Conservation (phyloP, 1,139 yeast genomes). For the Blastobotrys elegans region DNA sequence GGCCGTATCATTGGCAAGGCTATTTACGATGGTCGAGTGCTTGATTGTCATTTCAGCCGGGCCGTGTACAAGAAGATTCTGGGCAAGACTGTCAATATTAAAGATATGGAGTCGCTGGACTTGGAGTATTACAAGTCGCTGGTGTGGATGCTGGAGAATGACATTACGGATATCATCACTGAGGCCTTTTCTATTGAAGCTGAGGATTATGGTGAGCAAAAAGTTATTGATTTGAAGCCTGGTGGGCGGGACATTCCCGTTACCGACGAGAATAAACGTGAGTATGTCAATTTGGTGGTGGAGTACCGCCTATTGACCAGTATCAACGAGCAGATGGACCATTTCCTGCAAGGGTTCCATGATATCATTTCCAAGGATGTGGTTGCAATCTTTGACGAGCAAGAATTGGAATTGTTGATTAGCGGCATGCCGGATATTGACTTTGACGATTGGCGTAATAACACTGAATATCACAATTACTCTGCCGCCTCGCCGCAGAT, state of each 20-base stretch:
- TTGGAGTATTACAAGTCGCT: conserved; percentile 87
- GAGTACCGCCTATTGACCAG: conserved; percentile 82
- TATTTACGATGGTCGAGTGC: conserved; percentile 75
- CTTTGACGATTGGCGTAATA: conserved; percentile 91
- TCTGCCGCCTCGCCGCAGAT: conserved; percentile 81
- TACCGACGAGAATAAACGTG: conserved; percentile 86
- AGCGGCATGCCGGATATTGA: conserved; percentile 96
- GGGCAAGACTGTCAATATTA: conserved; percentile 75
- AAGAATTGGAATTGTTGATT: conserved; percentile 85
- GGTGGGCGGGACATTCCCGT: conserved; percentile 82
- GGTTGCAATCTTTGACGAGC: conserved; percentile 87
- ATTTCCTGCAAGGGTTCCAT: conserved; percentile 77
- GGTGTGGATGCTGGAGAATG: conserved; percentile 96
- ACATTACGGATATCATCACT: conserved; percentile 90
- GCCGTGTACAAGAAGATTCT: conserved; percentile 88
- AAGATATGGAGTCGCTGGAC: conserved; percentile 94
- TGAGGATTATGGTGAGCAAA: conserved; percentile 91
- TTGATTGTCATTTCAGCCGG: conserved; percentile 93
- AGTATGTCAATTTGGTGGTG: conserved; percentile 79
- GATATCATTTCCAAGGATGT: conserved; percentile 87
- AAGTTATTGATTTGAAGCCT: conserved; percentile 70
- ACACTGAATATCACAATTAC: conserved; percentile 79
- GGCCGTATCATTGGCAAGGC: conserved; percentile 96
- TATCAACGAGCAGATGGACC: conserved; percentile 82
- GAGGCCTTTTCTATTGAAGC: conserved; percentile 93